A percentile compares a stretch with the other conserved stretches of the same genome.
Conservation (phyloP, 768 basidiomycete genomes). For the Russula foetens region DNA sequence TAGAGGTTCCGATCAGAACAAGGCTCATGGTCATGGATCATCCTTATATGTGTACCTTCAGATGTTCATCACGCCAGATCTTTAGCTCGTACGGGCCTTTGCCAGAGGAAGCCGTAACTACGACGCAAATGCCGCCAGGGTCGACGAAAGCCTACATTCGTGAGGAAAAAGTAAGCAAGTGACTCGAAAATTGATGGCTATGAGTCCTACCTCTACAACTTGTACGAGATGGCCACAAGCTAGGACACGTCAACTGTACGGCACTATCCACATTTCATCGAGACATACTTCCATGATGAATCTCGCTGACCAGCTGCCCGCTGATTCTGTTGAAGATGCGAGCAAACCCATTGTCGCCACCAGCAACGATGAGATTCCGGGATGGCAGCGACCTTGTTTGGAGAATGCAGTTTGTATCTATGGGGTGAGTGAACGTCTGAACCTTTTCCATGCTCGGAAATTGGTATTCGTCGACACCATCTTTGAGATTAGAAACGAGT, state of each 20-base stretch:
- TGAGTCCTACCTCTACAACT: neutral
- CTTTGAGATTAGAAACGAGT: neutral
- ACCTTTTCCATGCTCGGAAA: neutral
- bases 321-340: conserved; percentile 1
- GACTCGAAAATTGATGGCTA: neutral
- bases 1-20: neutral
- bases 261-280: neutral
- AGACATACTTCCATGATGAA: neutral
- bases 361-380: neutral
- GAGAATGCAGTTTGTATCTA: neutral
- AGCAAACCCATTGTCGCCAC: neutral
- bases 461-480: neutral
- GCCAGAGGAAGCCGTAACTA: neutral
- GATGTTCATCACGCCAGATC: neutral
- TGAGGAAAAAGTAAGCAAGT: neutral
- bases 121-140: neutral
- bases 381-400: neutral
- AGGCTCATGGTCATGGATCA: neutral
- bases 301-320: neutral
- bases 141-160: neutral
- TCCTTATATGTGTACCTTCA: neutral
- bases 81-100: neutral
- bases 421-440: neutral
- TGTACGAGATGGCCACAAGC: neutral
- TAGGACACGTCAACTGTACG: neutral